These are phyloP conservation scores for Fraxinus angustifolia DNA, from an alignment of 305 asterid genomes.

Conservation along the genomic window DNA sequence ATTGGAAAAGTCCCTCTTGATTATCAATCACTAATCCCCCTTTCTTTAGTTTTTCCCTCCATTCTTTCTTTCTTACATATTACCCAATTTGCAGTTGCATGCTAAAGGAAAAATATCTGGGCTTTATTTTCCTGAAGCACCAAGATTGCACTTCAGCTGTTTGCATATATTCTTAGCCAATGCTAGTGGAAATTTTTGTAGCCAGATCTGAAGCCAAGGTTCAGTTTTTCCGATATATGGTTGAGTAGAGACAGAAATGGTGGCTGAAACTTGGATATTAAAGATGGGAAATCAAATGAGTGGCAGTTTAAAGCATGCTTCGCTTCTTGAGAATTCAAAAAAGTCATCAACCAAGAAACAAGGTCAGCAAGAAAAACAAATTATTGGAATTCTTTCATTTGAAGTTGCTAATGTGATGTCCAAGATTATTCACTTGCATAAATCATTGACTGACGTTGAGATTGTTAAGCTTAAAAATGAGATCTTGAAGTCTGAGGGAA, in stretches of 20 bases:
- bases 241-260: constrained; percentile 52
- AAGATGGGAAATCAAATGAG: constrained; percentile 92
- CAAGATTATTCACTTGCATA: constrained; percentile 73
- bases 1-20: constrained; percentile 7
- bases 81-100: background rate
- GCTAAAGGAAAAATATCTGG: background rate
- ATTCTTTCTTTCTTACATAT: constrained; percentile 18
- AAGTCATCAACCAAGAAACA: constrained; percentile 39
- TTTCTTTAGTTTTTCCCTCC: constrained; percentile 24
- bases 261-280: constrained; percentile 83
- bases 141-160: background rate
- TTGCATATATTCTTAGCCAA: background rate
- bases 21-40: constrained; percentile 26
- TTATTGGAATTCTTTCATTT: constrained; percentile 77
- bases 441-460: constrained; percentile 61
- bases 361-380: constrained; percentile 37
- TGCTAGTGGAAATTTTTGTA: constrained; percentile 4
- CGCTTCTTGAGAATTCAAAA: constrained; percentile 54
- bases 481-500: constrained; percentile 65
- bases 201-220: constrained; percentile 45
- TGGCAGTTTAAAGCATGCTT: constrained; percentile 67
- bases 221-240: constrained; percentile 20
- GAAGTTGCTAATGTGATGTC: constrained; percentile 97
- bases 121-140: background rate
- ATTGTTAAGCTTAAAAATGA: constrained; percentile 65